A percentile compares a stretch with the other conserved stretches of the same genome.
phyloP scores from a whole-genome alignment of 352 stramenopile genomes.

The Globisporangium recalcitrans region DNA sequence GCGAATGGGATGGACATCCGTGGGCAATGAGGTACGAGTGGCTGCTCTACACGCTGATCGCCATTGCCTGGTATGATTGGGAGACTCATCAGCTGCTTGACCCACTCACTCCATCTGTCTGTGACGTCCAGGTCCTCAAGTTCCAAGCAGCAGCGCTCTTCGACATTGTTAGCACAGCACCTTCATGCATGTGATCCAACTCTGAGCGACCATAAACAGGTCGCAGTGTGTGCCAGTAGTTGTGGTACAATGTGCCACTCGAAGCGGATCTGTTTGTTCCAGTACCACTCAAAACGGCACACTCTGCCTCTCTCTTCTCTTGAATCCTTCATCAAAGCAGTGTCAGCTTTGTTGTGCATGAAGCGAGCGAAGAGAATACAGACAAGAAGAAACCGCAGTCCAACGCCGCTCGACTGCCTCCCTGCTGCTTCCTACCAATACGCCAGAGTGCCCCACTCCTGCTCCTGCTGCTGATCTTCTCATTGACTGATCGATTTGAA shows the following conservation, averaged over 20 bases:
- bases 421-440: not conserved
- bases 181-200: too few relatives aligned
- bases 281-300: not conserved
- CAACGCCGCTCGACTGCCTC: not conserved
- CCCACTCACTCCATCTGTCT: not conserved
- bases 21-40: slow-evolving; percentile 53
- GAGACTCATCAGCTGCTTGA: not conserved
- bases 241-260: not conserved
- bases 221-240: too few relatives aligned
- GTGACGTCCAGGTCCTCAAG: slow-evolving; percentile 39
- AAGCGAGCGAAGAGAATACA: not conserved
- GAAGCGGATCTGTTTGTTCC: not conserved
- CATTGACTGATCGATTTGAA: slow-evolving; percentile 1
- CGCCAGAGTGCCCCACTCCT: not conserved
- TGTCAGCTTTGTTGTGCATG: not conserved
- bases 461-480: not conserved
- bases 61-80: not conserved
- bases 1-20: slow-evolving; percentile 47
- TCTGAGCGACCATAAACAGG: too few relatives aligned
- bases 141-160: slow-evolving; percentile 32
- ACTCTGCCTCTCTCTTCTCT: not conserved
- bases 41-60: too few relatives aligned
- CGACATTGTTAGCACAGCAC: too few relatives aligned
- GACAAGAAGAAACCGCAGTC: not conserved
- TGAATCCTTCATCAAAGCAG: not conserved